Evolutionary conservation across 352 stramenopile genomes (phyloP).

Genomic region (Peronospora belbahrii): DNA sequence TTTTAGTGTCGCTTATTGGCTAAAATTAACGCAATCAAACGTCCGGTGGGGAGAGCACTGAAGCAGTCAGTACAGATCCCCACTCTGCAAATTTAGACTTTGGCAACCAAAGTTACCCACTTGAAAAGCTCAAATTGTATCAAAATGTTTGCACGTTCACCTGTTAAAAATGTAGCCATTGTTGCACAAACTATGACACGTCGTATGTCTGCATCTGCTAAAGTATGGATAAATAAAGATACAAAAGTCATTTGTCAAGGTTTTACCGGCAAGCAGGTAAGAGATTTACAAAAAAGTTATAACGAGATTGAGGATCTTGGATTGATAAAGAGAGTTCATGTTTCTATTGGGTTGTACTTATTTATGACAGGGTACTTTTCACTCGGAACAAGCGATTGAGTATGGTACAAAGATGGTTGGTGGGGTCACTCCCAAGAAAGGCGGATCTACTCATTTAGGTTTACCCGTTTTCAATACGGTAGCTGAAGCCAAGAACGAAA

Average conservation of each 20-base stretch:
- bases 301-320: too few relatives aligned
- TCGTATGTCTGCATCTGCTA: constrained; percentile 92
- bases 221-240: constrained; percentile 99
- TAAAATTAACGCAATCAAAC: neutral
- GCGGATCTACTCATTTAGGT: constrained; percentile 93
- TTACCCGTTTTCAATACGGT: constrained; percentile 99
- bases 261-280: constrained; percentile 99
- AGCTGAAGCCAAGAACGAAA: constrained; percentile 78
- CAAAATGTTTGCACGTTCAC: constrained; percentile 53
- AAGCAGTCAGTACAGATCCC: constrained; percentile 10
- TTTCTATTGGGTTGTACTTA: neutral
- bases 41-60: constrained; percentile 18
- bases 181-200: constrained; percentile 38
- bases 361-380: constrained; percentile 92
- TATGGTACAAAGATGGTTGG: constrained; percentile 99
- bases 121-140: neutral
- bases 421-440: constrained; percentile 98
- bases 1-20: constrained; percentile 7
- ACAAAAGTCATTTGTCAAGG: constrained; percentile 99
- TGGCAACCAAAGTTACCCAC: neutral
- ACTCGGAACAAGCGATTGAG: constrained; percentile 97
- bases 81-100: constrained; percentile 14
- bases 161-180: constrained; percentile 36
- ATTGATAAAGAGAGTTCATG: too few relatives aligned
- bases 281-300: too few relatives aligned